Conservation (phyloP, 352 stramenopile genomes). For the Globisporangium solare region DNA sequence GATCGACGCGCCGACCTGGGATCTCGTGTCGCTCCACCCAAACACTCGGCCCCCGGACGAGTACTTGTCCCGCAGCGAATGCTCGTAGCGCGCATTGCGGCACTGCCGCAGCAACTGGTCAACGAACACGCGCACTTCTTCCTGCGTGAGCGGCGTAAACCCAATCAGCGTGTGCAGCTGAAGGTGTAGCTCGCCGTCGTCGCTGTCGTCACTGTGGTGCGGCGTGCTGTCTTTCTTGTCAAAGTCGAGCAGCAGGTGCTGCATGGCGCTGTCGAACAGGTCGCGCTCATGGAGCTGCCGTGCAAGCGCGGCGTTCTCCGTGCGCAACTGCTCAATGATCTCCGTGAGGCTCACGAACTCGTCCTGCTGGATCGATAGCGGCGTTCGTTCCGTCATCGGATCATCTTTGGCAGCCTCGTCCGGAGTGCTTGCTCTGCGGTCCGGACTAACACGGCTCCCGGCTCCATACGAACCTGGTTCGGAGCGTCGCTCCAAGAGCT, state of each 20-base stretch:
- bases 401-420: not conserved
- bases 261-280: conserved; percentile 40
- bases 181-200: conserved; percentile 8
- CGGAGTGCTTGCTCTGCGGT: conserved; percentile 2
- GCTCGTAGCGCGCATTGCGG: conserved; percentile 24
- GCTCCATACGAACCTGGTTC: not conserved
- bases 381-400: not conserved
- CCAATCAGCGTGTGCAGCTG: conserved; percentile 16
- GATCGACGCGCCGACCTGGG: conserved; percentile 32
- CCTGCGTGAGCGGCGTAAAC: conserved; percentile 32
- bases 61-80: conserved; percentile 27
- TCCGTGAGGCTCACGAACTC: conserved; percentile 40
- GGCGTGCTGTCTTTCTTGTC: conserved; percentile 4
- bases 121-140: conserved; percentile 26
- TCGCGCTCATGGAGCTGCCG: conserved; percentile 38
- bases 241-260: conserved; percentile 53
- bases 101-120: conserved; percentile 28
- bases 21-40: conserved; percentile 46
- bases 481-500: conserved; percentile 19
- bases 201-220: conserved; percentile 14
- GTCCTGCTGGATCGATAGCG: conserved; percentile 10
- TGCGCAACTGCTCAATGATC: conserved; percentile 41
- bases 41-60: conserved; percentile 29
- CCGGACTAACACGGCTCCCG: not conserved
- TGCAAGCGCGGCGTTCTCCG: conserved; percentile 38